These are phyloP conservation scores for Salpingoeca rosetta DNA, from an alignment of 78 protist species.

Conservation along the genomic window DNA sequence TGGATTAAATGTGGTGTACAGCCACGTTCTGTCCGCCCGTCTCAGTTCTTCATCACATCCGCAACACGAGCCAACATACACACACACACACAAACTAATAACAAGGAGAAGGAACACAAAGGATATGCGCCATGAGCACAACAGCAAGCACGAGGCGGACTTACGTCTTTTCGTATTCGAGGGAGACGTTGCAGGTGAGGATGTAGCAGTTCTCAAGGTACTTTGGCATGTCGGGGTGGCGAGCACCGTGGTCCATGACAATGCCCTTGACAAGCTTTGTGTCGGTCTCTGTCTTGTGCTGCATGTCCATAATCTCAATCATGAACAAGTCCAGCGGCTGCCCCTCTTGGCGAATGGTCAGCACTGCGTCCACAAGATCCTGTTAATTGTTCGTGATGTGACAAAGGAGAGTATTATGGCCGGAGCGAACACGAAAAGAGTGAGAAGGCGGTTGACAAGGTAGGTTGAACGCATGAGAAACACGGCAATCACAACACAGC, in stretches of 20 bases:
- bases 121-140: neutral
- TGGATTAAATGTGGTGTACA: neutral
- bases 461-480: too few species aligned
- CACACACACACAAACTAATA: neutral
- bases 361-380: conserved; percentile 84
- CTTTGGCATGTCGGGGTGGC: conserved; percentile 98
- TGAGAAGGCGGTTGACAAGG: too few species aligned
- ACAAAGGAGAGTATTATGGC: too few species aligned
- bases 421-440: too few species aligned
- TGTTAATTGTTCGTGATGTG: too few species aligned
- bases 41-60: neutral
- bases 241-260: conserved; percentile 98
- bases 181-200: conserved; percentile 88
- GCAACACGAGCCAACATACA: neutral
- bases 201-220: conserved; percentile 61
- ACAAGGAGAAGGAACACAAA: neutral
- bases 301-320: conserved; percentile 94
- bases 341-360: conserved; percentile 44
- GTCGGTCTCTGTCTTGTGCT: conserved; percentile 76
- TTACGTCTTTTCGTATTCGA: conserved; percentile 95
- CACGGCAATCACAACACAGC: too few species aligned
- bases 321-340: conserved; percentile 92
- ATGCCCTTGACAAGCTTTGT: conserved; percentile 84
- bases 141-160: neutral
- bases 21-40: neutral